These are phyloP conservation scores for Boletales sp. DNA, from an alignment of 768 basidiomycete species.

Conservation along the genomic window DNA sequence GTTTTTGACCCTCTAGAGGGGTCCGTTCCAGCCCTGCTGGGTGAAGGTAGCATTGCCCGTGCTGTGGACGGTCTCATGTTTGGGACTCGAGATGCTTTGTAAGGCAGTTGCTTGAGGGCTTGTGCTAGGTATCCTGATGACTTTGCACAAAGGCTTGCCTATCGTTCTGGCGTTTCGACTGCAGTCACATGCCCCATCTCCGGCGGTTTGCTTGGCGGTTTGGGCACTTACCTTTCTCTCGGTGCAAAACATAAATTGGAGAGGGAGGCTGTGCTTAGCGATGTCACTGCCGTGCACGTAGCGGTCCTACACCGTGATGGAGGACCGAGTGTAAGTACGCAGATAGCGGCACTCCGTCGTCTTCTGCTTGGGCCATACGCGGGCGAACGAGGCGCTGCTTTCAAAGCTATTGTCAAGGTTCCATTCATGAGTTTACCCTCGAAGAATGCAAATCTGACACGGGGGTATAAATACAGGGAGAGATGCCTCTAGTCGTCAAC, in stretches of 20 bases:
- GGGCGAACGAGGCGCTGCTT: constrained; percentile 27
- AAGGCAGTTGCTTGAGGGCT: constrained; percentile 11
- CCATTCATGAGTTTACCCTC: neutral
- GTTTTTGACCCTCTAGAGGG: constrained; percentile 47
- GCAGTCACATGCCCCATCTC: constrained; percentile 60
- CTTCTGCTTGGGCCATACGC: constrained; percentile 36
- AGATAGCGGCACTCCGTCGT: constrained; percentile 53
- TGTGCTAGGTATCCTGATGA: constrained; percentile 3
- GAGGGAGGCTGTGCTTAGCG: constrained; percentile 60
- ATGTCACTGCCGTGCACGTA: constrained; percentile 64
- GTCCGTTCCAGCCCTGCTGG: constrained; percentile 31
- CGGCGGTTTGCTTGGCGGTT: constrained; percentile 54
- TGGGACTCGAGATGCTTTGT: constrained; percentile 48
- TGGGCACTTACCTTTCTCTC: constrained; percentile 59
- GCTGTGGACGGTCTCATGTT: constrained; percentile 67
- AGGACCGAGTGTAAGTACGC: constrained; percentile 55
- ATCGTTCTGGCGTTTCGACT: constrained; percentile 69
- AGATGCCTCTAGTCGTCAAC: constrained; percentile 59
- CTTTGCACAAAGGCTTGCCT: constrained; percentile 52
- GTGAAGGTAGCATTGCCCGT: constrained; percentile 42
- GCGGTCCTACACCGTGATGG: constrained; percentile 28
- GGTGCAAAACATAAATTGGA: constrained; percentile 58
- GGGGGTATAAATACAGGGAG: constrained; percentile 37
- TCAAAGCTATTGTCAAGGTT: constrained; percentile 38
- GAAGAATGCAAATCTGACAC: constrained; percentile 4